Percentiles rank a stretch among this genome's conserved stretches.
Conservation (phyloP, 305 asterid species). For the Rubia peregrina region DNA sequence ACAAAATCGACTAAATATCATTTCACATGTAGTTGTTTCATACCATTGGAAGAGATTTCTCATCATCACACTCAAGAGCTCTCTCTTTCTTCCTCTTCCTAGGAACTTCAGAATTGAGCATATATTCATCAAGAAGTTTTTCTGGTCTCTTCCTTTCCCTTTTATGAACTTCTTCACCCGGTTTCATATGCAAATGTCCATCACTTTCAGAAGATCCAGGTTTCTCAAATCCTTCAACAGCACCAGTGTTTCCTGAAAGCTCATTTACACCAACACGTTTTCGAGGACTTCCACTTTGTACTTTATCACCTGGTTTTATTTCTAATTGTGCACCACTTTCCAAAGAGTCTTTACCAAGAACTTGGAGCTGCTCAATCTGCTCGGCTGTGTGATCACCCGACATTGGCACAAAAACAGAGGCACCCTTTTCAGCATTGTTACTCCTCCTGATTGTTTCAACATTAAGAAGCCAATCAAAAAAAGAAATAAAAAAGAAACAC, state of each 20-base stretch:
- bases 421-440: neutral
- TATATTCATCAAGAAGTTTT: neutral
- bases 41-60: slow-evolving; percentile 13
- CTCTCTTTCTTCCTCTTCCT: slow-evolving; percentile 18
- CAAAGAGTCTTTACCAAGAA: neutral
- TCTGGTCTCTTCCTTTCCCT: no score
- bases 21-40: neutral
- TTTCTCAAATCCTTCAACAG: neutral
- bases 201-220: neutral
- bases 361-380: slow-evolving; percentile 18
- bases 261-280: neutral
- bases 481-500: no score
- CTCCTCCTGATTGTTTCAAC: neutral
- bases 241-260: neutral
- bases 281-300: neutral
- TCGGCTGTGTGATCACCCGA: slow-evolving; percentile 6
- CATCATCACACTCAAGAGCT: slow-evolving; percentile 15
- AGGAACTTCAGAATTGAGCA: slow-evolving; percentile 21
- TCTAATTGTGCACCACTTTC: slow-evolving; percentile 10
- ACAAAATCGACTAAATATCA: neutral
- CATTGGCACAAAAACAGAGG: neutral
- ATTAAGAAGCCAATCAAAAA: no score
- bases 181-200: slow-evolving; percentile 10
- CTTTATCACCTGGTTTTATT: neutral
- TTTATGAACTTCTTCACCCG: neutral